Evolutionary conservation across 768 basidiomycete genomes (phyloP), one percentile per base, ranked within the genome.

Genomic region (Scleroderma citrinum): DNA sequence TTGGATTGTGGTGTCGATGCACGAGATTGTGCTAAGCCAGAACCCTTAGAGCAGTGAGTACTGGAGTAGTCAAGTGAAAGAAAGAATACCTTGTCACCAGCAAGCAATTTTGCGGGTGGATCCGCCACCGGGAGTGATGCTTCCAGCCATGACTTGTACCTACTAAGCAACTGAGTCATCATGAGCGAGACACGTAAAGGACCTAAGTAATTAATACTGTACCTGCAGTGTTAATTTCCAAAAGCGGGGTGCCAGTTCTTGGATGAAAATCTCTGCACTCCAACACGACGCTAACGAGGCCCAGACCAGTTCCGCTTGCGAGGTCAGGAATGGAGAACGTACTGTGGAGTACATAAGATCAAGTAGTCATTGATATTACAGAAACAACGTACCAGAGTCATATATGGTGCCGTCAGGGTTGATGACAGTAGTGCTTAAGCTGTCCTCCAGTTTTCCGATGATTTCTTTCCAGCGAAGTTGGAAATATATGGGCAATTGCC

Each of bases 381-480:
- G 30, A 51, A 48, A 30, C 7, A 21, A n/a, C 19, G 14, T 42
- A 81, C 83, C 76, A 62, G 69, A 70, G 21, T 66, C 61, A 17
- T 65, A 58, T 7, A 59, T 63, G 14, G 24, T 39, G 10, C 30
- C 16, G 42, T 55, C 46, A 12, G 73, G 63, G 39, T 76, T 75
- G 20, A 83, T 60, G 37, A 66, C 67, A 20, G 70, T 65, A 17
- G 60, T 59, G 16, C 67, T 61, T 13, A 98, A 68, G 2, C 70
- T 67, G 12, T 85, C 83, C 68, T 99, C 96, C 14, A 96, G 69
- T 44, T 72, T 75, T 1, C 76, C 69, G 0, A 93, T 81, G 45
- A 95, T 88, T 60, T 96, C 95, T 67, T 96, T 96, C 92, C 94
- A 95, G 38, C 95, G 79, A 52, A 99, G 72, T 60, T 99, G 96